Evolutionary conservation across 192 early-diverging fungal species (phyloP).

Genomic region (Linnemannia exigua): DNA sequence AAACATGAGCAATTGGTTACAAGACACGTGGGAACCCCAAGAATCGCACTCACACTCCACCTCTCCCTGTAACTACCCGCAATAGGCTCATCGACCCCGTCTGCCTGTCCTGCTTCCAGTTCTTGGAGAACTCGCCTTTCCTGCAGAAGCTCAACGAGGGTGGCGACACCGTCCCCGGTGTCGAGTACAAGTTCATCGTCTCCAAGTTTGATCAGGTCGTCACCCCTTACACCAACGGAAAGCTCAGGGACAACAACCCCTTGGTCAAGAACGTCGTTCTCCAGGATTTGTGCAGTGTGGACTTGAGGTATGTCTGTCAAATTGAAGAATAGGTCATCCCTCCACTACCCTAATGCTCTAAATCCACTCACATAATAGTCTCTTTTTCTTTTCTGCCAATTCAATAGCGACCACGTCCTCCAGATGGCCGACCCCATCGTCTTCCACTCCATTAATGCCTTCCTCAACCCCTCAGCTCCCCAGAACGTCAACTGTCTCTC

Average conservation of each 20-base stretch:
- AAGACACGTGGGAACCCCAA: background rate
- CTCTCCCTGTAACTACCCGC: background rate
- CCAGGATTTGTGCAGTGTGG: constrained; percentile 32
- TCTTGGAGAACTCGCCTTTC: constrained; percentile 28
- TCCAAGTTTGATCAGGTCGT: constrained; percentile 41
- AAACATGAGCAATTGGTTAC: background rate
- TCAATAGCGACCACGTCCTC: constrained; percentile 19
- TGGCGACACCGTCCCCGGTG: constrained; percentile 54
- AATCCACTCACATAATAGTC: background rate
- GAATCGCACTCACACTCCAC: background rate
- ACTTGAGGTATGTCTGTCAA: constrained; percentile 1
- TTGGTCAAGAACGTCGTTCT: constrained; percentile 35
- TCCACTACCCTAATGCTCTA: background rate
- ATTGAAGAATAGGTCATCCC: background rate
- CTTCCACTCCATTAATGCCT: constrained; percentile 32
- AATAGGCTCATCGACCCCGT: constrained; percentile 38
- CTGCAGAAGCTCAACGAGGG: constrained; percentile 35
- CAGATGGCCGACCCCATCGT: constrained; percentile 44
- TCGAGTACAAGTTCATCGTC: constrained; percentile 42
- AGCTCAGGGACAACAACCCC: constrained; percentile 36
- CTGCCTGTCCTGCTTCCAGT: constrained; percentile 47
- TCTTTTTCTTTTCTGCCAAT: background rate
- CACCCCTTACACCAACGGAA: constrained; percentile 46
- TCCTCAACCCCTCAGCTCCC: constrained; percentile 18
- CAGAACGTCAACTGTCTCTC: constrained; percentile 49